phyloP scores from a whole-genome alignment of 306 rosid species.

The Abrus pulchellus region DNA sequence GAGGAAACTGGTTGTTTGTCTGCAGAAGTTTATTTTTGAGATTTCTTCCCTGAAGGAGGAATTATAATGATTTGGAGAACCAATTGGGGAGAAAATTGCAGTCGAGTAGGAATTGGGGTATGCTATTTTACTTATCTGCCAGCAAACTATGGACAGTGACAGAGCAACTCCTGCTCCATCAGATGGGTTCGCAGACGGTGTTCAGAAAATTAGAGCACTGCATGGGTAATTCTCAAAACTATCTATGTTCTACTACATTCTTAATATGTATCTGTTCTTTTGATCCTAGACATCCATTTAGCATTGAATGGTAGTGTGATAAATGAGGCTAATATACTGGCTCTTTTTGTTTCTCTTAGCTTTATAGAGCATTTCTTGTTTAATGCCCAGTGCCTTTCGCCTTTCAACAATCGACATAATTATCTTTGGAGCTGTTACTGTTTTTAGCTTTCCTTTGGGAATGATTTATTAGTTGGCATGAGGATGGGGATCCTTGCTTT shows the following conservation, averaged over 20 bases:
- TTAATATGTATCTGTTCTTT: constrained; percentile 36
- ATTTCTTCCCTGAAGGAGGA: constrained; percentile 45
- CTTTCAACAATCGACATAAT: constrained; percentile 4
- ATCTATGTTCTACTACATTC: constrained; percentile 23
- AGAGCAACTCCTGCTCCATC: constrained; percentile 53
- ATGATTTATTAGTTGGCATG: not conserved
- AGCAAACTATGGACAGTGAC: constrained; percentile 78
- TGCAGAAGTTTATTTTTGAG: constrained; percentile 48
- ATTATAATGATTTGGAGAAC: constrained; percentile 80
- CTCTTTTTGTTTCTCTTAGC: constrained; percentile 7
- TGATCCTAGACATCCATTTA: constrained; percentile 22
- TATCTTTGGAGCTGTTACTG: not conserved
- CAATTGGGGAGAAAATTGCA: constrained; percentile 54
- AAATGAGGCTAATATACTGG: not conserved
- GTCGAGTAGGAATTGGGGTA: constrained; percentile 61
- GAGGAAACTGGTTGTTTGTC: not conserved
- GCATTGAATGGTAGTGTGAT: not conserved
- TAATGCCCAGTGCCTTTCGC: constrained; percentile 6
- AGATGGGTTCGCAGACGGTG: constrained; percentile 57
- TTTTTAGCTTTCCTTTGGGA: constrained; percentile 22
- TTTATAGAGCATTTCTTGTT: constrained; percentile 24
- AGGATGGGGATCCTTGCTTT: constrained; percentile 11
- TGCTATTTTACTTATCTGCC: constrained; percentile 56
- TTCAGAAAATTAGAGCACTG: constrained; percentile 67
- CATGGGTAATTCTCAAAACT: constrained; percentile 69